These are phyloP conservation scores for Mariannaea elegans DNA, from an alignment of 2,329 filamentous ascomycete genomes.

Conservation along the genomic window DNA sequence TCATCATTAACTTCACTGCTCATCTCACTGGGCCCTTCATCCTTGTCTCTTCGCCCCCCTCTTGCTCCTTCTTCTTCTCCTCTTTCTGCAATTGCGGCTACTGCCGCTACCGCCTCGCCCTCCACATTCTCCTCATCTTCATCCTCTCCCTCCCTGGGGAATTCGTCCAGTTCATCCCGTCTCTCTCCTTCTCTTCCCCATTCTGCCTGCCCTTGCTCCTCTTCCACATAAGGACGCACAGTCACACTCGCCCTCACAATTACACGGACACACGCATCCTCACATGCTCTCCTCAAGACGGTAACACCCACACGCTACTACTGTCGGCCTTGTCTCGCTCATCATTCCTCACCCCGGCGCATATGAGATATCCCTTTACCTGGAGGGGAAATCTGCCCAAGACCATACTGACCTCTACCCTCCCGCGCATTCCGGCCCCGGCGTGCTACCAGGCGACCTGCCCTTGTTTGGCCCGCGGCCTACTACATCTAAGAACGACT, in stretches of 20 bases:
- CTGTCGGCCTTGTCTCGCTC: conserved; percentile 45
- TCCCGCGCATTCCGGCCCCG: conserved; percentile 40
- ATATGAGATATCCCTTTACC: conserved; percentile 43
- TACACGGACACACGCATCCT: conserved; percentile 13
- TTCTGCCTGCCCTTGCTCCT: neutral
- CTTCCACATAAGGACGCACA: neutral
- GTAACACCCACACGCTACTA: conserved; percentile 22
- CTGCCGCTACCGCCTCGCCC: neutral
- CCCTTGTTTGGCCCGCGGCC: conserved; percentile 39
- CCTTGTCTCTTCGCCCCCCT: conserved; percentile 1
- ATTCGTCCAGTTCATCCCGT: neutral
- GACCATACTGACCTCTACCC: conserved; percentile 24
- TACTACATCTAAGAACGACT: conserved; percentile 37
- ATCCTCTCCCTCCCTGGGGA: conserved; percentile 1
- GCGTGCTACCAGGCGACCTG: conserved; percentile 35
- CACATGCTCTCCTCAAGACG: conserved; percentile 6
- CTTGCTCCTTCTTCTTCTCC: neutral
- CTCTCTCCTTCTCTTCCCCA: neutral
- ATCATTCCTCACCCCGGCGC: conserved; percentile 46
- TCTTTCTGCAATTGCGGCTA: neutral
- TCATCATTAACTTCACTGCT: neutral
- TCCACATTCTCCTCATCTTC: conserved; percentile 3
- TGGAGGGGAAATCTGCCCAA: conserved; percentile 35
- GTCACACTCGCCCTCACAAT: conserved; percentile 11
- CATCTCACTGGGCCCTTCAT: neutral